Evolutionary conservation across 2,329 filamentous ascomycete genomes (phyloP).

Genomic region (Talaromyces sp.): DNA sequence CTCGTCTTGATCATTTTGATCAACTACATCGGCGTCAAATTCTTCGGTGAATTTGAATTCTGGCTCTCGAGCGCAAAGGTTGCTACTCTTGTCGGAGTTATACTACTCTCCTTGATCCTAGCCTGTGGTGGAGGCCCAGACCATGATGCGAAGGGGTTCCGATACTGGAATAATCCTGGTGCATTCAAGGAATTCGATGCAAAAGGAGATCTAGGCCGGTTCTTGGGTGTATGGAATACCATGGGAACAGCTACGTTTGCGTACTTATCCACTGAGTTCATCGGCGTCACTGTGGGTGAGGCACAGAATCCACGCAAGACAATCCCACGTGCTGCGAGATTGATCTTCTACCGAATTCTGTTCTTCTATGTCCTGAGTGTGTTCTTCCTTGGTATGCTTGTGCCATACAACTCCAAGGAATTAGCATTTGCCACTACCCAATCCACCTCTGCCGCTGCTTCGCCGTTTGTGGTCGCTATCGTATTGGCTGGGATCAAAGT

Average conservation of each 20-base stretch:
- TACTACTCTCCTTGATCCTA: conserved; percentile 20
- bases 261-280: conserved; percentile 68
- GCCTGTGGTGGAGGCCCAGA: conserved; percentile 31
- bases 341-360: conserved; percentile 73
- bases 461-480: conserved; percentile 71
- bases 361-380: conserved; percentile 72
- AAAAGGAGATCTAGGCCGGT: conserved; percentile 46
- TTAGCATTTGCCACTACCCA: conserved; percentile 49
- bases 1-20: conserved; percentile 52
- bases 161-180: conserved; percentile 60
- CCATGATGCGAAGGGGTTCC: conserved; percentile 56
- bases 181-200: conserved; percentile 48
- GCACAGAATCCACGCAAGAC: conserved; percentile 71
- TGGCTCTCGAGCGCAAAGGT: conserved; percentile 61
- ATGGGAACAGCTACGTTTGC: conserved; percentile 71
- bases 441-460: conserved; percentile 51
- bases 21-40: conserved; percentile 55
- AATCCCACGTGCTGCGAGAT: conserved; percentile 68
- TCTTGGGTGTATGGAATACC: conserved; percentile 61
- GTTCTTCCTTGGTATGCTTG: conserved; percentile 68
- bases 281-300: conserved; percentile 71
- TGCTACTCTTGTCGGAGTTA: conserved; percentile 50
- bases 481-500: conserved; percentile 56
- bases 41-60: conserved; percentile 62
- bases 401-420: conserved; percentile 61